Evolutionary conservation across 1,284 basidiomycete species (phyloP), one percentile per base, ranked within the genome.

Genomic region (Pisolithus thermaeus): DNA sequence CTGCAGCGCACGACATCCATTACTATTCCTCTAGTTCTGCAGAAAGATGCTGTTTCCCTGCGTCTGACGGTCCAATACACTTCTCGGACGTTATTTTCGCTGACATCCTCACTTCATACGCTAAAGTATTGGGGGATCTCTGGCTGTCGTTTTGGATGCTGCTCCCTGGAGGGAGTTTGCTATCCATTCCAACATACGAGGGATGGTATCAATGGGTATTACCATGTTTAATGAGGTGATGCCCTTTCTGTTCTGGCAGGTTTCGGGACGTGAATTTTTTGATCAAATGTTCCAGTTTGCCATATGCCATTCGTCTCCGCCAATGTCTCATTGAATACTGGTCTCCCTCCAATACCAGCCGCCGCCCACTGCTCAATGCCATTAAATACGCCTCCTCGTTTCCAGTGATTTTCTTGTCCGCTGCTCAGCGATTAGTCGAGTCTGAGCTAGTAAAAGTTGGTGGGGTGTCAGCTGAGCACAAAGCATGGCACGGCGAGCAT

Each of bases 351-450:
- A 87, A 87, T 58, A 75, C 79, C 37, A 83, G 78, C 52, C 78
- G 77, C 36, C 81, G 86, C 37, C 90, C 92, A 3, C 73, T 98
- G n/a, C 86, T 81, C 69, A 99, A 99, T 68, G 95, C 96, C 0
- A 67, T 95, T 53, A 99, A 99, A 77, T 99, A 99, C 66, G 92
- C 92, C 1, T 90, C 92, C 7, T 88, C 96, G 0, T 96, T 99
- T 66, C 97, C 97, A n/a, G 94, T 98, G 49, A 97, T 99, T 57
- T 90, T 90, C 63, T 76, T 97, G 36, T 94, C 92, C 49, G 92
- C 93, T 23, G 87, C 89, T 16, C 92, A 95, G 64, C 78, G 86
- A 52, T 72, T 80, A 32, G 82, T 89, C 14, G 74, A 81, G 11
- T 70, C 70, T 23, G 84, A 90, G 48, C 63, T 84, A 7, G 70